Evolutionary conservation across 164 flowering plant genomes (phyloP).

Genomic region (Vitis rotundifolia): DNA sequence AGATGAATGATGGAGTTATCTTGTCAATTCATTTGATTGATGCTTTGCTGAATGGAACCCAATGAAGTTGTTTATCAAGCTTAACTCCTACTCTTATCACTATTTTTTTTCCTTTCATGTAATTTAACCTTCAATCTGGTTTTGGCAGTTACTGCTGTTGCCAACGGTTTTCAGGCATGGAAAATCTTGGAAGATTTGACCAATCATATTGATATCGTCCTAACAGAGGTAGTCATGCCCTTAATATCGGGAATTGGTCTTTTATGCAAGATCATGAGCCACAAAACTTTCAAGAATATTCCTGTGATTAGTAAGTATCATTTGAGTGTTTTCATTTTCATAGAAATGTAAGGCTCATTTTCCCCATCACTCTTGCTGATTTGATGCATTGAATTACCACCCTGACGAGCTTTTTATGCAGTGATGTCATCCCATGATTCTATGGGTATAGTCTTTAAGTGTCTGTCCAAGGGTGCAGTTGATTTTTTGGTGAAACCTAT

Average conservation of each 20-base stretch:
- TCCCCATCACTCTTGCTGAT: background rate
- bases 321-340: slow-evolving; percentile 10
- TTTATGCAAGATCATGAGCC: slow-evolving; percentile 72
- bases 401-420: slow-evolving; percentile 35
- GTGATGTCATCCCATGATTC: slow-evolving; percentile 65
- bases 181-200: slow-evolving; percentile 55
- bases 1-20: background rate
- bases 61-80: background rate
- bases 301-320: slow-evolving; percentile 83
- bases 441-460: slow-evolving; percentile 44
- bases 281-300: slow-evolving; percentile 60
- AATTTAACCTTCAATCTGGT: background rate
- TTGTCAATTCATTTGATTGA: background rate
- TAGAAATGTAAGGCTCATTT: background rate
- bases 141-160: slow-evolving; percentile 57
- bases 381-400: slow-evolving; percentile 16
- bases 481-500: background rate
- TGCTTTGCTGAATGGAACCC: background rate
- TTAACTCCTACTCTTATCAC: background rate
- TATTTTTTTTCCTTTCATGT: background rate
- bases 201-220: slow-evolving; percentile 64
- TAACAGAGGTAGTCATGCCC: slow-evolving; percentile 83
- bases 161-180: slow-evolving; percentile 87
- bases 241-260: slow-evolving; percentile 69
- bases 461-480: background rate